Evolutionary conservation across 2,329 filamentous ascomycete genomes (phyloP).

Genomic region (Cyphellophora attinorum): DNA sequence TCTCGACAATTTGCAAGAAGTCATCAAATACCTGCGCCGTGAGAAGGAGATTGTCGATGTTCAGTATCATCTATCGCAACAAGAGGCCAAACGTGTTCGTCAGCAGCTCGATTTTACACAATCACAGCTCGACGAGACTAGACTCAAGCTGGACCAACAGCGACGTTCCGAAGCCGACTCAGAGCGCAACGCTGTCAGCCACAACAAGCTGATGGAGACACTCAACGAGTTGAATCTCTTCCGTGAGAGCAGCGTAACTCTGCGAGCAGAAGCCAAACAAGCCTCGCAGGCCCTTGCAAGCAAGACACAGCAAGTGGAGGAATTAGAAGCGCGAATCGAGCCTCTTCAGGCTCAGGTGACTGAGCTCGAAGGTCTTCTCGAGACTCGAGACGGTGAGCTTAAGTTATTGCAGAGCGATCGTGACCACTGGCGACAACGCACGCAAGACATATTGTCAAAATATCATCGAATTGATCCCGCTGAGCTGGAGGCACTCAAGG

Average conservation of each 20-base stretch:
- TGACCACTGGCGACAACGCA: conserved; percentile 91
- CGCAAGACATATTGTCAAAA: conserved; percentile 89
- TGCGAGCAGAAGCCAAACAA: conserved; percentile 77
- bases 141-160: conserved; percentile 84
- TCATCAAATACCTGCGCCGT: conserved; percentile 81
- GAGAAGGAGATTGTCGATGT: conserved; percentile 98
- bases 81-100: conserved; percentile 79
- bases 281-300: conserved; percentile 66
- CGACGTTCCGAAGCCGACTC: conserved; percentile 66
- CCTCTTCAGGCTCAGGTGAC: conserved; percentile 72
- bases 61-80: conserved; percentile 81
- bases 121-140: conserved; percentile 77
- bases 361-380: conserved; percentile 72
- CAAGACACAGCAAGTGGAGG: conserved; percentile 64
- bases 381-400: conserved; percentile 77
- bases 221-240: conserved; percentile 93
- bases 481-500: conserved; percentile 81
- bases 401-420: conserved; percentile 83
- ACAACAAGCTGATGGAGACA: conserved; percentile 87
- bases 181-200: conserved; percentile 63
- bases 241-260: conserved; percentile 84
- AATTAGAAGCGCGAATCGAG: conserved; percentile 64
- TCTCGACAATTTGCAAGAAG: conserved; percentile 71
- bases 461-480: conserved; percentile 92
- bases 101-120: conserved; percentile 84